Evolutionary conservation across 2,329 filamentous ascomycete genomes (phyloP).

Genomic region (Xylariomycetidae sp.): DNA sequence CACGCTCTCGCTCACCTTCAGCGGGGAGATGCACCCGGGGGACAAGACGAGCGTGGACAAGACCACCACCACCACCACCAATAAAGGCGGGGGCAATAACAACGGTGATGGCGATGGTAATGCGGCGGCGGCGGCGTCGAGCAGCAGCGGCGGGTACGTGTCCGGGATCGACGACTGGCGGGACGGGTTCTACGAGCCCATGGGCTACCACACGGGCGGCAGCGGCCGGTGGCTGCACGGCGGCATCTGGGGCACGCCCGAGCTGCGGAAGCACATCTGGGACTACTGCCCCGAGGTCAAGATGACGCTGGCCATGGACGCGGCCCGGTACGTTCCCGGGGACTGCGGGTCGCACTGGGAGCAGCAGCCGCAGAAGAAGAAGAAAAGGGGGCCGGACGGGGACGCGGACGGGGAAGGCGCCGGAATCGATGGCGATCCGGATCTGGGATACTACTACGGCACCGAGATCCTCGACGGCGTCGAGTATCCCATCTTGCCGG

Average conservation of each 20-base stretch:
- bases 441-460: constrained; percentile 32
- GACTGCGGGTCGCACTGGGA: constrained; percentile 40
- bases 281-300: constrained; percentile 53
- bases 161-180: constrained; percentile 45
- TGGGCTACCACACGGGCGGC: constrained; percentile 50
- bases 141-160: constrained; percentile 18
- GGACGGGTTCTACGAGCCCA: constrained; percentile 40
- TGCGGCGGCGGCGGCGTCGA: constrained; percentile 31
- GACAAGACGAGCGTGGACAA: constrained; percentile 46
- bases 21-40: constrained; percentile 42
- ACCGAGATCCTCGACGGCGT: constrained; percentile 36
- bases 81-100: not conserved
- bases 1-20: constrained; percentile 40
- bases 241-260: constrained; percentile 41
- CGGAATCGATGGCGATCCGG: constrained; percentile 11
- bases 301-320: constrained; percentile 55
- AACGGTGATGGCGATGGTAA: not conserved
- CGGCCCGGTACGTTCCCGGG: constrained; percentile 45
- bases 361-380: no score
- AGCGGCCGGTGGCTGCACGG: constrained; percentile 37
- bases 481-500: constrained; percentile 36
- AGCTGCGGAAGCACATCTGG: constrained; percentile 42
- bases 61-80: constrained; percentile 42
- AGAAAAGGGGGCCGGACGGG: constrained; percentile 36
- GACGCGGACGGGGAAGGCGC: constrained; percentile 11